A percentile compares a stretch with the other conserved stretches of the same genome.
These are phyloP conservation scores for Diddensiella transvaalensis DNA, from an alignment of 805 yeast species.

Conservation along the genomic window DNA sequence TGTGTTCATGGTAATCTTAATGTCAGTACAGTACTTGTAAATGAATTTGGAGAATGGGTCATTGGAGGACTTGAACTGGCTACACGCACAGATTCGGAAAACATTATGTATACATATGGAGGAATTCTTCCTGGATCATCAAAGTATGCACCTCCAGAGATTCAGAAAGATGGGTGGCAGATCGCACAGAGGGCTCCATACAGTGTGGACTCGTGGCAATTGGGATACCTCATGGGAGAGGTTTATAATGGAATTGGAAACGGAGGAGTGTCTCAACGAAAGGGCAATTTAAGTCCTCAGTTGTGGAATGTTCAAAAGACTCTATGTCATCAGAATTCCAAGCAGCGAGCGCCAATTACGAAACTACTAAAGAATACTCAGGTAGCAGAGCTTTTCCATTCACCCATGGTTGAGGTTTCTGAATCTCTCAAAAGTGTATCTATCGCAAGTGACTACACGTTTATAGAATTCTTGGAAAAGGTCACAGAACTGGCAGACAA, in stretches of 20 bases:
- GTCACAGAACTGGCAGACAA: constrained; percentile 29
- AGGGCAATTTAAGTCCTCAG: constrained; percentile 15
- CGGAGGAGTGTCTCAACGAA: constrained; percentile 8
- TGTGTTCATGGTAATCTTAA: constrained; percentile 65
- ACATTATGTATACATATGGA: constrained; percentile 28
- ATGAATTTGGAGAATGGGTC: constrained; percentile 74
- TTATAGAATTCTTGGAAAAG: constrained; percentile 43
- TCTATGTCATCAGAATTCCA: constrained; percentile 12
- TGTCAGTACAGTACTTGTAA: constrained; percentile 57
- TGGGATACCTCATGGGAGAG: constrained; percentile 53
- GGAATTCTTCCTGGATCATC: constrained; percentile 34
- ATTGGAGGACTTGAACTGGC: constrained; percentile 76
- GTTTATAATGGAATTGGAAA: constrained; percentile 37
- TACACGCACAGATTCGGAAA: constrained; percentile 45
- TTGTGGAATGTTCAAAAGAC: constrained; percentile 16
- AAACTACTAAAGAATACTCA: constrained; percentile 18
- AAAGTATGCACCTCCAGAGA: constrained; percentile 53
- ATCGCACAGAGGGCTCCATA: constrained; percentile 30
- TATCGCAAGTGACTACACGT: constrained; percentile 51
- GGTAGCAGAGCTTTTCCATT: constrained; percentile 30
- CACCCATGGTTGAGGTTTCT: constrained; percentile 50
- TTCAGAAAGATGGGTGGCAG: constrained; percentile 43
- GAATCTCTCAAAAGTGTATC: constrained; percentile 54
- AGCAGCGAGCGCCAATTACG: constrained; percentile 18
- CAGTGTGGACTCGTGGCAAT: constrained; percentile 57